Evolutionary conservation across 2,329 filamentous ascomycete species (phyloP), one percentile per base, ranked within the genome.

Genomic region (Aspergillus novofumigatus): DNA sequence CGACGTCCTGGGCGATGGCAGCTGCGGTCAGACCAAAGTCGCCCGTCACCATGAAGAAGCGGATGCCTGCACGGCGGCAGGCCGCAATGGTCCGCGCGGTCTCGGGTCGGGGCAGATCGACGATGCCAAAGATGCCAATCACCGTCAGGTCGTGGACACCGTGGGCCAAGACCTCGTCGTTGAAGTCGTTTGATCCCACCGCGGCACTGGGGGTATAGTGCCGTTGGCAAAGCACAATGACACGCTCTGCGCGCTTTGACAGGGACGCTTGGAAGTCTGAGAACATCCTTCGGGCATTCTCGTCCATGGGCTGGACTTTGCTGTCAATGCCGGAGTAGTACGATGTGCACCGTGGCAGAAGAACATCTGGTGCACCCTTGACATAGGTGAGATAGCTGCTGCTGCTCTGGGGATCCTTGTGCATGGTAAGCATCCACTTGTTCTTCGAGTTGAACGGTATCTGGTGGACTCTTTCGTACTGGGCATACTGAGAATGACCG

Each of bases 371-470:
- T 0, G 89, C 90, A 2, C 90, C 89, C 69, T 93, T 92, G 69
- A 92, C 89, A 29, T 87, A 68, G 29, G 71, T 42, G 41, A 69
- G 58, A 26, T 67, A 67, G 20, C 45, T 52, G 4, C 58, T 57
- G 10, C 35, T 78, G 62, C 17, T 73, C 74, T 29, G 75, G 68
- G 61, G 65, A 62, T 69, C 60, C 56, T 62, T 58, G 56, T 64
- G 62, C 58, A 87, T 80, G 32, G 85, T 82, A 52, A 92, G 83
- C 84, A 91, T 92, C 73, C 86, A 92, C 72, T 92, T 92, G 76
- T 92, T 92, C 76, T 91, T 90, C 71, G 87, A 90, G 75, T 92
- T 92, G 75, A 92, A 92, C 0, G 87, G 86, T 23, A 90, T 78
- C 56, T 89, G 85, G 65, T 86, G 91, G 3, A 85, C 81, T 54